phyloP scores from a whole-genome alignment of 73 alveolate genomes.

The Tetrahymena malaccensis region DNA sequence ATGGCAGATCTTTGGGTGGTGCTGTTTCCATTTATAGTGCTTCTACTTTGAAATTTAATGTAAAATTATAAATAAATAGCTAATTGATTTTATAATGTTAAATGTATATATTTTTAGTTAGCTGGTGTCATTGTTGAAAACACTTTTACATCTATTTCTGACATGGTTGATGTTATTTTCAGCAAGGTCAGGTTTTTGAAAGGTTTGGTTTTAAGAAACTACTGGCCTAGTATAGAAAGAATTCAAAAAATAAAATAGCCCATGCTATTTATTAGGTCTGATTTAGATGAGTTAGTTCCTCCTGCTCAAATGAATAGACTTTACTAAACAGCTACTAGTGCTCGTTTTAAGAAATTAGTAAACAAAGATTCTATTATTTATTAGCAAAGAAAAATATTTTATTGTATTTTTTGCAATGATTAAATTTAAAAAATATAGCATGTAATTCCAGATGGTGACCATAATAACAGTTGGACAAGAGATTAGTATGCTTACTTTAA shows the following conservation, averaged over 20 bases:
- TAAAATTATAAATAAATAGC: neutral
- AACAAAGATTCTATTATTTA: too few relatives aligned
- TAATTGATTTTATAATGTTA: neutral
- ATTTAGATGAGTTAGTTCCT: slow-evolving; percentile 82
- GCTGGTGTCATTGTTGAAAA: slow-evolving; percentile 89
- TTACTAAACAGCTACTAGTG: slow-evolving; percentile 51
- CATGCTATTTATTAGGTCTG: slow-evolving; percentile 49
- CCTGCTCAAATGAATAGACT: slow-evolving; percentile 56
- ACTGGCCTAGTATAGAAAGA: slow-evolving; percentile 73
- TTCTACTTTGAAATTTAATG: neutral
- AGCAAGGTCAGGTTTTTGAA: slow-evolving; percentile 63
- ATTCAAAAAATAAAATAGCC: slow-evolving; percentile 43
- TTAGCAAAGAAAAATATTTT: too few relatives aligned
- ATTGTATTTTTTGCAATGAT: neutral
- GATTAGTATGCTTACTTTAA: slow-evolving; percentile 15
- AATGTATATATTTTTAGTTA: slow-evolving; percentile 2
- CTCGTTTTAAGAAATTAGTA: slow-evolving; percentile 44
- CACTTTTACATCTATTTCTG: slow-evolving; percentile 84
- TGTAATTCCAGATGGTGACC: slow-evolving; percentile 42
- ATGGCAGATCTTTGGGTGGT: slow-evolving; percentile 94
- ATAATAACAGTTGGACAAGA: slow-evolving; percentile 34
- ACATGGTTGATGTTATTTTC: slow-evolving; percentile 81
- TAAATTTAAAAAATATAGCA: neutral
- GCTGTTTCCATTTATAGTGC: slow-evolving; percentile 89
- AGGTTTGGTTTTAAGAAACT: slow-evolving; percentile 57